Percentiles rank a stretch among this genome's conserved stretches.
These are phyloP conservation scores for Fusarium stilboides DNA, from an alignment of 2,329 filamentous ascomycete genomes.

Conservation along the genomic window DNA sequence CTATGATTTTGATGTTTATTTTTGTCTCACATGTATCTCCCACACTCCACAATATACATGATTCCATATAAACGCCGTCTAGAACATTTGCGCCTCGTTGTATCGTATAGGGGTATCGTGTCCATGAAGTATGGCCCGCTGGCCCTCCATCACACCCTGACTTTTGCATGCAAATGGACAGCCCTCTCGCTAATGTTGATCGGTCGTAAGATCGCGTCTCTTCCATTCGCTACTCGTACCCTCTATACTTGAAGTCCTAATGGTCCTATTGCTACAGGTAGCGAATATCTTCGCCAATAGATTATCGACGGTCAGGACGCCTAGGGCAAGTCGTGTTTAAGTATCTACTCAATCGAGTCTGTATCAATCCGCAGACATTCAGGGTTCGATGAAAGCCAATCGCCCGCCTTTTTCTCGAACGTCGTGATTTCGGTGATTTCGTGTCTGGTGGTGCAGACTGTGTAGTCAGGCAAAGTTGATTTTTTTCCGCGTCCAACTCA, in stretches of 20 bases:
- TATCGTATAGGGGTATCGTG: constrained; percentile 30
- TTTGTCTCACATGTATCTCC: constrained; percentile 2
- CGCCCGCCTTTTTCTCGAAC: not conserved
- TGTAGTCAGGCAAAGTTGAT: not conserved
- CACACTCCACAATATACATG: constrained; percentile 4
- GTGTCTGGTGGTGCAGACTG: not conserved
- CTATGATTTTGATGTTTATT: constrained; percentile 6
- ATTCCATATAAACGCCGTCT: constrained; percentile 10
- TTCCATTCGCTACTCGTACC: not conserved
- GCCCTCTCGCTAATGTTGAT: not conserved
- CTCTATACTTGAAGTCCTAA: not conserved
- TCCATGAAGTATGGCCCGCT: not conserved
- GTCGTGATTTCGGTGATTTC: not conserved
- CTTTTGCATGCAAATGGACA: not conserved
- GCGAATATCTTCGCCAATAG: accelerated
- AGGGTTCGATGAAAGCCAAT: not conserved
- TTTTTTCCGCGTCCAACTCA: not conserved
- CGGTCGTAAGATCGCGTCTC: not conserved
- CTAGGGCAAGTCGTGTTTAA: not conserved
- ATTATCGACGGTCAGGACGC: not conserved
- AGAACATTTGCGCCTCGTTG: constrained; percentile 14
- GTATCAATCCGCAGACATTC: not conserved
- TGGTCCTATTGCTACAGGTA: not conserved
- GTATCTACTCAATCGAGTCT: not conserved
- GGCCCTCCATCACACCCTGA: not conserved